Conservation (phyloP, 2,329 filamentous ascomycete genomes). For the Aspergillus sp. region DNA sequence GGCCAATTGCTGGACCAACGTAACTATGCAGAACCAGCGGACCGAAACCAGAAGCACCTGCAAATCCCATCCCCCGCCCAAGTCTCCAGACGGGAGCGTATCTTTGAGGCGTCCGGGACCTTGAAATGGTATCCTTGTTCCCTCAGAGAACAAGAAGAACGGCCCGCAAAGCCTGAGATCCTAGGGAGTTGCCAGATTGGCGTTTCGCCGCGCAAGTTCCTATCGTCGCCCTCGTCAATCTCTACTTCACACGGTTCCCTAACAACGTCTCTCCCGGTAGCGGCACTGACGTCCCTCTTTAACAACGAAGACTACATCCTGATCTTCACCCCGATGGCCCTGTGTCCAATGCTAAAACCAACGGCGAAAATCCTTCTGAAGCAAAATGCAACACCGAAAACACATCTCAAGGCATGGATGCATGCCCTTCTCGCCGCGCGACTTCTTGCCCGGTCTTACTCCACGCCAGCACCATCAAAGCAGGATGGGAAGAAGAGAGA, state of each 20-base stretch:
- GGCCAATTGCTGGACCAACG: neutral
- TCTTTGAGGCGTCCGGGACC: slow-evolving; percentile 68
- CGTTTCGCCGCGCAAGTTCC: slow-evolving; percentile 46
- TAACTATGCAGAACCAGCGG: neutral
- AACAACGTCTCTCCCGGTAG: slow-evolving; percentile 47
- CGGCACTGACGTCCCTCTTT: slow-evolving; percentile 58
- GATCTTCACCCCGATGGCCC: slow-evolving; percentile 51
- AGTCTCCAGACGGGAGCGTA: slow-evolving; percentile 62
- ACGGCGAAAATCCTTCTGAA: slow-evolving; percentile 65
- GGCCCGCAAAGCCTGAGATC: neutral
- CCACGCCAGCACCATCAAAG: neutral
- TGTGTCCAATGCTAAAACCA: neutral
- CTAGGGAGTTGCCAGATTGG: slow-evolving; percentile 63
- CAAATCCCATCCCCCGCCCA: slow-evolving; percentile 63
- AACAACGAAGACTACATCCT: slow-evolving; percentile 63
- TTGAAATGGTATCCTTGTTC: slow-evolving; percentile 56
- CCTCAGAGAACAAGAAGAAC: neutral
- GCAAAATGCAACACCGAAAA: slow-evolving; percentile 53
- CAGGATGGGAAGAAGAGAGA: neutral
- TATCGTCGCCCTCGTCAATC: slow-evolving; percentile 22
- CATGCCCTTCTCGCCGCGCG: slow-evolving; percentile 60
- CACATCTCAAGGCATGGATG: slow-evolving; percentile 66
- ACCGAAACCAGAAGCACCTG: neutral
- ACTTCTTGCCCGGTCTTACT: slow-evolving; percentile 19
- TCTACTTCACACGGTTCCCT: slow-evolving; percentile 17